phyloP scores from a whole-genome alignment of 129 eudicot genomes.

The Mikania micrantha region DNA sequence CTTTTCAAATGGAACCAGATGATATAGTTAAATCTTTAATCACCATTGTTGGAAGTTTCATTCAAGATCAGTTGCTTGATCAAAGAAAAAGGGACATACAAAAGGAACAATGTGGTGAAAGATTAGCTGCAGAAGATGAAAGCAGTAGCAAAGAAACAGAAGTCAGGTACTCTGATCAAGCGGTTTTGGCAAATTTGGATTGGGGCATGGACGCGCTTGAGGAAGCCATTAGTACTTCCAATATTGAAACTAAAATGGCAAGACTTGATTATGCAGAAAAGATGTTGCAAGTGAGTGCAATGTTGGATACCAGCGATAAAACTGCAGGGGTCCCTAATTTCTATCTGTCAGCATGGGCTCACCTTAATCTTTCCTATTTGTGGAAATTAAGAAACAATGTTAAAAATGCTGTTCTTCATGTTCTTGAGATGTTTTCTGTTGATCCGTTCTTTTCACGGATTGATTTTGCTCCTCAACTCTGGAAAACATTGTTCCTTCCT shows the following conservation, averaged over 20 bases:
- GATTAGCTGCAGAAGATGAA: constrained; percentile 71
- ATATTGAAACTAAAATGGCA: constrained; percentile 72
- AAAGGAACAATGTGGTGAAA: constrained; percentile 76
- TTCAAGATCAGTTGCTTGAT: constrained; percentile 60
- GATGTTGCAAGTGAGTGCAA: constrained; percentile 85
- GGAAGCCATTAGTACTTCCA: constrained; percentile 69
- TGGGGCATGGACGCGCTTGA: constrained; percentile 89
- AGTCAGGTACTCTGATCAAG: constrained; percentile 75
- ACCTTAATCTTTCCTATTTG: constrained; percentile 53
- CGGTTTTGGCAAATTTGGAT: constrained; percentile 69
- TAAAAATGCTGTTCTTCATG: constrained; percentile 54
- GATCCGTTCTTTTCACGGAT: constrained; percentile 76
- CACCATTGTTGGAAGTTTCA: constrained; percentile 48
- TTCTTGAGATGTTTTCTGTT: constrained; percentile 65
- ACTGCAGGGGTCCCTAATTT: constrained; percentile 80
- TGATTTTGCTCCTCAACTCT: constrained; percentile 82
- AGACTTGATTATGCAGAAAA: constrained; percentile 71
- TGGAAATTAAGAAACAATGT: constrained; percentile 56
- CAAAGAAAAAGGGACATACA: constrained; percentile 49
- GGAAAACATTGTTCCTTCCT: constrained; percentile 69
- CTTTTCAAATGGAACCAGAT: constrained; percentile 52
- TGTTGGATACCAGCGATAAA: constrained; percentile 56
- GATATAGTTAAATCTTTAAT: constrained; percentile 48
- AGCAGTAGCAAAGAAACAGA: constrained; percentile 37
- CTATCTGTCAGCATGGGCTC: constrained; percentile 88